Conservation (phyloP, 306 rosid species). For the Vigna trinervia region DNA sequence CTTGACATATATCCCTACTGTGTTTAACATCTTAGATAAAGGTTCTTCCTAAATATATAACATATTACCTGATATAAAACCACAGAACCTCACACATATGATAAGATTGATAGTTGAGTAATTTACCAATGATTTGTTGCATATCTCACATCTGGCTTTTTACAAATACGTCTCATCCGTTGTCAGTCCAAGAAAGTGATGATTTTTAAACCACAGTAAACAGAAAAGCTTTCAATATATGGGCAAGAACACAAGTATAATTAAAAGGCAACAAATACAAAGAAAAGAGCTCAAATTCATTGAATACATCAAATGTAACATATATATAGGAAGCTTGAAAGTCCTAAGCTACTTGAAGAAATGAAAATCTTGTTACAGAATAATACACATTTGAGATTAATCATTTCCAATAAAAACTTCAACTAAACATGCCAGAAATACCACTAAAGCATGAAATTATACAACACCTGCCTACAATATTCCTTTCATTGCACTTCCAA, state of each 20-base stretch:
- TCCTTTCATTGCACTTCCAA: neutral
- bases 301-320: neutral
- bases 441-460: neutral
- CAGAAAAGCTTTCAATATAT: neutral
- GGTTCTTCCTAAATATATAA: neutral
- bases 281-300: neutral
- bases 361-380: too few relatives aligned
- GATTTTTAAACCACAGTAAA: constrained; percentile 24
- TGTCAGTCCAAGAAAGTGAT: neutral
- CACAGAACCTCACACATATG: neutral
- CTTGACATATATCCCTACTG: neutral
- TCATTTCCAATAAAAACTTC: neutral
- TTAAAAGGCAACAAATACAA: neutral
- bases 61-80: neutral
- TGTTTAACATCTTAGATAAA: neutral
- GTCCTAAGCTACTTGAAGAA: constrained; percentile 1
- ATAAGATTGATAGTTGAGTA: neutral
- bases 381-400: neutral
- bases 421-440: neutral
- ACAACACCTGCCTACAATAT: too few relatives aligned
- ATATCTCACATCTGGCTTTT: neutral
- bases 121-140: neutral
- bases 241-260: neutral
- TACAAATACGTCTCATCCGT: neutral
- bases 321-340: neutral